Evolutionary conservation across 2,329 filamentous ascomycete species (phyloP), one percentile per base, ranked within the genome.

Genomic region (Xylaria sp.): DNA sequence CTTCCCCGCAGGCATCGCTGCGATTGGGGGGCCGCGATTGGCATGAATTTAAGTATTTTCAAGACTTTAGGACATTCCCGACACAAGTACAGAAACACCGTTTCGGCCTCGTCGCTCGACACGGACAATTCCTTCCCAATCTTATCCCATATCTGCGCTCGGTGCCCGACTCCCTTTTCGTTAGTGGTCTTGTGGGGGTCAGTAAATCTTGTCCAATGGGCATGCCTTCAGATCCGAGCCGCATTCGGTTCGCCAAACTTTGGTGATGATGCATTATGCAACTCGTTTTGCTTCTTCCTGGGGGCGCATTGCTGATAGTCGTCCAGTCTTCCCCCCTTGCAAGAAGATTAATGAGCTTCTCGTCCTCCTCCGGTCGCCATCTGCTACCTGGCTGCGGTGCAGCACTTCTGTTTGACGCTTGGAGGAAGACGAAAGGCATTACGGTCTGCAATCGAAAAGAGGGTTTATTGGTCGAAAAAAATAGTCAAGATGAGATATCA

Each of bases 191-290:
- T 21, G 17, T 43, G 40, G n/a, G 4, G 40, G 17, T 23, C 17
- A 43, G 40, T 43, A 43, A 43, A 43, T 21, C 4, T n/a, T n/a
- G 40, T 23, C 40, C 17, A 43, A 43, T 43, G 17, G 25, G n/a
- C n/a, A 58, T 45, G 19, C n/a, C 33, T n/a, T n/a, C 28, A 19
- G 23, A 60, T 38, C 57, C 28, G 37, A 60, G 28, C 47, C 38
- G 47, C 57, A 60, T 60, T 60, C 28, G 11, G 37, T 37, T 21
- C 19, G 49, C 47, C 37, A 53, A 60, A 40, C 37, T 53, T 60
- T 60, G 25, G 57, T 60, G n/a, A 28, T 53, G 49, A 46, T 52
- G 57, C 57, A 53, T 60, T 12, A 60, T 60, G 31, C 49, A 60
- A 28, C 57, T 60, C 17, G 49, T 53, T 31, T 53, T 4, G 42